These are phyloP conservation scores for Leccinum angustisporum DNA, from an alignment of 1,284 basidiomycete genomes.

Conservation along the genomic window DNA sequence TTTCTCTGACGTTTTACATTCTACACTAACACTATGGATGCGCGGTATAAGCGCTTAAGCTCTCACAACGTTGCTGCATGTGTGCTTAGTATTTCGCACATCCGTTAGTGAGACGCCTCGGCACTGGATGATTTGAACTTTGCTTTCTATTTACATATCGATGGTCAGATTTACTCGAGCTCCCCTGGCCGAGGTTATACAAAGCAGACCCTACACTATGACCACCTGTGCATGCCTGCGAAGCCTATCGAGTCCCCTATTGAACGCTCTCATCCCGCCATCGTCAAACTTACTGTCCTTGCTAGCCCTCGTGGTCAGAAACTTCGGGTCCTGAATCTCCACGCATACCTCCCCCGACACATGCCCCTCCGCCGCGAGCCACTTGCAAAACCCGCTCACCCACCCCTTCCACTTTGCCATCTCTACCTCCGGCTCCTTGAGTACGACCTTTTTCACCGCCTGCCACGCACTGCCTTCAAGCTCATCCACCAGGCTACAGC, in stretches of 20 bases:
- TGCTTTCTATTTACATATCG: neutral
- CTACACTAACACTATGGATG: no score
- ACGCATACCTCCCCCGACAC: constrained; percentile 3
- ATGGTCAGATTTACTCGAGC: neutral
- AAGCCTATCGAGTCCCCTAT: constrained; percentile 13
- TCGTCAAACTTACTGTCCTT: neutral
- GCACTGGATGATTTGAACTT: no score
- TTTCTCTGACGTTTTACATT: no score
- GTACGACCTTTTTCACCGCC: constrained; percentile 11
- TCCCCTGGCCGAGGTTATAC: neutral
- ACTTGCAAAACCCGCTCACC: constrained; percentile 18
- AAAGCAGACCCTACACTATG: neutral
- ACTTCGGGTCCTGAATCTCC: constrained; percentile 10
- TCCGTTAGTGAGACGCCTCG: neutral
- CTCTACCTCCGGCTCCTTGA: constrained; percentile 19
- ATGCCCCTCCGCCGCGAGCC: constrained; percentile 21
- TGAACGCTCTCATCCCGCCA: constrained; percentile 2
- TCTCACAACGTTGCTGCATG: no score
- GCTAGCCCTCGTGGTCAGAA: neutral
- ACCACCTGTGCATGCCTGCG: constrained; percentile 17
- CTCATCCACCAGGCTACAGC: neutral
- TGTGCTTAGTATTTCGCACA: no score
- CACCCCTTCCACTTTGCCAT: constrained; percentile 19
- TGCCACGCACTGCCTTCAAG: constrained; percentile 18
- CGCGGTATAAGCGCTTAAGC: no score